Evolutionary conservation across 2,329 filamentous ascomycete species (phyloP).

Genomic region (Penicillium sp.): DNA sequence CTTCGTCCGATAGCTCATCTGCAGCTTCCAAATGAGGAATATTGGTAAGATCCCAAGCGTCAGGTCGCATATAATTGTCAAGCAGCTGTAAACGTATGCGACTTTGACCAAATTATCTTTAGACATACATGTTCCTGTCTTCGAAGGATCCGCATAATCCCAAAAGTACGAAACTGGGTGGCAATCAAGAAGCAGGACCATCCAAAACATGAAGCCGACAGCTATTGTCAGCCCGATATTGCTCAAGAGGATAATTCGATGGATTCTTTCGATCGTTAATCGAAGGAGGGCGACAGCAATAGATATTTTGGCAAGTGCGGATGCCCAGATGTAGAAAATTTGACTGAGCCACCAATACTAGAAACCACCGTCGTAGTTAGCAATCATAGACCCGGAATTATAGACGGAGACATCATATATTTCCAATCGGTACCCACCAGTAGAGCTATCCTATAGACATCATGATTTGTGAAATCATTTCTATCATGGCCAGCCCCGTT

Average conservation of each 20-base stretch:
- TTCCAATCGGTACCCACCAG: not conserved
- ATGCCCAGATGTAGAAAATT: constrained; percentile 51
- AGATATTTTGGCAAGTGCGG: constrained; percentile 50
- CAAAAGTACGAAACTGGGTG: constrained; percentile 2
- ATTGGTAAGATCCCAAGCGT: constrained; percentile 24
- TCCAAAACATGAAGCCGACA: constrained; percentile 45
- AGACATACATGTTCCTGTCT: constrained; percentile 9
- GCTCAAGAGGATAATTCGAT: constrained; percentile 49
- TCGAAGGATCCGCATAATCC: constrained; percentile 8
- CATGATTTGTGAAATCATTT: not conserved
- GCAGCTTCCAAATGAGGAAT: constrained; percentile 25
- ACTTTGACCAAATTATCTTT: constrained; percentile 12
- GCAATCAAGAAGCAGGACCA: constrained; percentile 2
- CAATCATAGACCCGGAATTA: not conserved
- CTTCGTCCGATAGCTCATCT: constrained; percentile 25
- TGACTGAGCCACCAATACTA: constrained; percentile 54
- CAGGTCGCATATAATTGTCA: constrained; percentile 20
- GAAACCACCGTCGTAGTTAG: not conserved
- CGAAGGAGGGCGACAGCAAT: constrained; percentile 55
- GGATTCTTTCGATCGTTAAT: constrained; percentile 46
- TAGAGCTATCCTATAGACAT: not conserved
- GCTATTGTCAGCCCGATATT: constrained; percentile 46
- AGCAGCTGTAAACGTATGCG: constrained; percentile 26
- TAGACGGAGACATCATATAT: not conserved
- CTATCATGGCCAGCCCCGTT: not conserved